phyloP scores from a whole-genome alignment of 176 grass and related monocot genomes.

The Paspalum notatum region DNA sequence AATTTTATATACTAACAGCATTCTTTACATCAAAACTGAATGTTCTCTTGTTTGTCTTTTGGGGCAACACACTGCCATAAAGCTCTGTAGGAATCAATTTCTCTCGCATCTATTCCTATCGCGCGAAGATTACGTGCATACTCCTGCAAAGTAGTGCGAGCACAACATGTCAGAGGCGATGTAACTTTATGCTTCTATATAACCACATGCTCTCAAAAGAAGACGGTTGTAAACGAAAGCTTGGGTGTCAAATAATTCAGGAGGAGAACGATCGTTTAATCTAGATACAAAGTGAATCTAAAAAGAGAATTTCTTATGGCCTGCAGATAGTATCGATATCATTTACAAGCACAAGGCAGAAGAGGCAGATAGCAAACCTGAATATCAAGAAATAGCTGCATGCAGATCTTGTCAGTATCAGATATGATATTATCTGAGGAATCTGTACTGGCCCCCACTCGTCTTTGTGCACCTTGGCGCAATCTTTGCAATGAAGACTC shows the following conservation, averaged over 20 bases:
- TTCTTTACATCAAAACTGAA: slow-evolving; percentile 70
- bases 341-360: not conserved
- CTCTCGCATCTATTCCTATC: slow-evolving; percentile 69
- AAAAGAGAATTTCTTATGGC: slow-evolving; percentile 8
- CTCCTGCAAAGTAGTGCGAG: slow-evolving; percentile 58
- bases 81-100: slow-evolving; percentile 69
- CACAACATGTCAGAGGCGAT: not conserved
- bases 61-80: slow-evolving; percentile 97
- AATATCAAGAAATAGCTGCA: slow-evolving; percentile 99
- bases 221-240: not conserved
- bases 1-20: slow-evolving; percentile 38
- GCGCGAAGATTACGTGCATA: slow-evolving; percentile 81
- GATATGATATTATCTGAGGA: slow-evolving; percentile 82
- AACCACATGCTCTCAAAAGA: not conserved
- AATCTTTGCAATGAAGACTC: slow-evolving; percentile 94
- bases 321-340: not conserved
- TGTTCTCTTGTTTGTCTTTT: slow-evolving; percentile 81
- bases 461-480: slow-evolving; percentile 85
- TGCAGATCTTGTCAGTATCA: slow-evolving; percentile 99
- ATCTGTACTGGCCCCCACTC: slow-evolving; percentile 88
- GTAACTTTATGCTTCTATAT: not conserved
- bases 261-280: not conserved
- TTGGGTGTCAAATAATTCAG: not conserved
- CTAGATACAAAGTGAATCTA: slow-evolving; percentile 9
- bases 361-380: slow-evolving; percentile 53